A percentile compares a stretch with the other conserved stretches of the same genome.
phyloP scores from a whole-genome alignment of 495 filamentous ascomycete genomes.

The Xylaria scruposa region DNA sequence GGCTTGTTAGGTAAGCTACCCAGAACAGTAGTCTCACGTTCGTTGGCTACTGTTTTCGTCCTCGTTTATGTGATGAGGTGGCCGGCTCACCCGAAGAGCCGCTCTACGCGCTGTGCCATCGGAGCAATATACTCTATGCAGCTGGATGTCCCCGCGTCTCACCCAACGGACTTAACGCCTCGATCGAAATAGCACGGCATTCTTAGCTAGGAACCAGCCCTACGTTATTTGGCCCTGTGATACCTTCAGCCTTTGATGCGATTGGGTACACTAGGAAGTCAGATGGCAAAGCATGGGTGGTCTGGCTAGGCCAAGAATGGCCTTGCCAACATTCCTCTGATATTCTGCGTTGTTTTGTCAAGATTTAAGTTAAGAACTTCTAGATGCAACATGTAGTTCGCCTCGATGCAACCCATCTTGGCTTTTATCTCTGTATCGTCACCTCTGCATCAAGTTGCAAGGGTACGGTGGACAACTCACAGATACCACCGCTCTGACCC shows the following conservation, averaged over 20 bases:
- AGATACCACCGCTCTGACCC: conserved; percentile 2
- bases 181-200: background rate
- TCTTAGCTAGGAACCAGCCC: background rate
- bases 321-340: background rate
- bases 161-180: conserved; percentile 6
- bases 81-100: background rate
- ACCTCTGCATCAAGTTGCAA: conserved; percentile 16
- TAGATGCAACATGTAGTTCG: background rate
- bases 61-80: background rate
- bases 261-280: conserved; percentile 8
- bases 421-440: conserved; percentile 4
- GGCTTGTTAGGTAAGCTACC: conserved; percentile 11
- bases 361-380: background rate
- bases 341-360: background rate
- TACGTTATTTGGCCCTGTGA: conserved; percentile 2
- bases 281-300: background rate
- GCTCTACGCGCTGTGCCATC: conserved; percentile 9
- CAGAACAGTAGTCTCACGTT: background rate
- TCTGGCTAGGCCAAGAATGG: background rate
- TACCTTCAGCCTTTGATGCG: background rate
- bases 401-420: conserved; percentile 12
- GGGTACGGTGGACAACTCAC: conserved; percentile 17
- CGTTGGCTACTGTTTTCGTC: background rate
- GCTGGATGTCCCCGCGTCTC: conserved; percentile 2
- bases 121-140: conserved; percentile 9